Evolutionary conservation across 1,284 basidiomycete genomes (phyloP), one percentile per base, ranked within the genome.

Genomic region (Pseudozyma flocculosa): DNA sequence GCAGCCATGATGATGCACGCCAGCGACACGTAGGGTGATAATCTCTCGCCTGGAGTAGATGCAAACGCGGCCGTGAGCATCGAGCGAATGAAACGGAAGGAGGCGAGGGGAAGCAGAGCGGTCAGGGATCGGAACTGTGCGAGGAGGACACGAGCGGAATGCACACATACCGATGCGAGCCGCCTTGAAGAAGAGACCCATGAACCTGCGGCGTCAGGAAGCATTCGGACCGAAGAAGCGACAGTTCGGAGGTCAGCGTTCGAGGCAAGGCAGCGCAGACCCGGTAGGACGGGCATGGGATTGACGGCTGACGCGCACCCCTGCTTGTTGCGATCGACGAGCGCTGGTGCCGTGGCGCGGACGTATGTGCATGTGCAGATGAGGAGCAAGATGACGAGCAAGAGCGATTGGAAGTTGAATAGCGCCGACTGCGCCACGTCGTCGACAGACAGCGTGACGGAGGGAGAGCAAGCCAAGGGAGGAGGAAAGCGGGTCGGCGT

Each of bases 321-420:
- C 79, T 91, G 84, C 81, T 92, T 92, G 79, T 98, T 97, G 58
- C 89, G 83, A 79, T 98, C 95, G 24, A 98, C 84, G 8, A 98
- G 81, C 22, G 88, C 84, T 4, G 94, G 94, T 4, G 90, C 88
- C 3, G 91, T 87, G 0, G 90, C 88, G 49, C 94, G 86, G 17
- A 94, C 84, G 78, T 98, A 98, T 2, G 95, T 94, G 82, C 92
- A 96, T 40, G 94, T 97, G 82, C 95, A 98, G 59, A 97, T 92
- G 76, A 89, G 83, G 46, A 98, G 85, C 17, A 98, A 84, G 61
- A 96, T 87, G 76, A 95, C 92, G 68, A 95, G 86, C 14, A 98
- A 84, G 18, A 98, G 84, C 1, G 92, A 93, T 80, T 94, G 88
- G 77, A 98, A 98, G 82, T 96, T 94, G 86, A 98, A 96, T 34